Evolutionary conservation across 164 flowering plant genomes (phyloP), one percentile per base, ranked within the genome.

Genomic region (Berberis vulgaris): DNA sequence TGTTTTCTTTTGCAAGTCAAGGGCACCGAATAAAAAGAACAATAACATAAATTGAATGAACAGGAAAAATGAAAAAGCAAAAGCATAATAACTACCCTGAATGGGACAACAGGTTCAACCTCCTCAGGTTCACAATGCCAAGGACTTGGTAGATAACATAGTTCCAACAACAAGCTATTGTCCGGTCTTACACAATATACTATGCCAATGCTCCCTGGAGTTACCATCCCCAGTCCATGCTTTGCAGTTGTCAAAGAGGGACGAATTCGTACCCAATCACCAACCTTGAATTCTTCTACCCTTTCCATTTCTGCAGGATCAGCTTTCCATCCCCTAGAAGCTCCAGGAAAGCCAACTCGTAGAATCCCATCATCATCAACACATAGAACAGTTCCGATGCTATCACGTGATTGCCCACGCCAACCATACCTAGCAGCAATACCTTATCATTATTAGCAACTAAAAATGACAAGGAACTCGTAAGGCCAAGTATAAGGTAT

Each of bases 91-190:
- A 40, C 49, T 79, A 95, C 99, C 90, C 79, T 84, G 73, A 95
- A 95, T 65, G 99, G 97, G 6, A 66, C 76, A 68, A 95, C 99
- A 75, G 79, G 88, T 67, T 95, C 99, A 77, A 95, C 99, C 68
- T 95, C 99, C 78, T 95, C 99, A 50, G 99, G 99, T 75, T 95
- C 99, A 77, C 97, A 91, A 72, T 86, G 99, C 99, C 99, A 95
- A 52, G 97, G 97, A 80, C 78, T 81, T 49, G 86, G 89, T 71
- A 91, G 90, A 70, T 91, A 95, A 74, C 96, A 85, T 52, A 95
- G 73, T 65, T 95, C 97, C 78, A 95, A 68, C 58, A 95, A 65
- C 4, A 95, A 78, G 72, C 97, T 87, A 72, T 84, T 85, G 71
- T 95, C 99, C 43, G 99, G 99, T 73, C 99, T 83, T 68, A 91